Base-by-base conservation (phyloP, 208 protist species). In the Leishmania guyanensis region DNA sequence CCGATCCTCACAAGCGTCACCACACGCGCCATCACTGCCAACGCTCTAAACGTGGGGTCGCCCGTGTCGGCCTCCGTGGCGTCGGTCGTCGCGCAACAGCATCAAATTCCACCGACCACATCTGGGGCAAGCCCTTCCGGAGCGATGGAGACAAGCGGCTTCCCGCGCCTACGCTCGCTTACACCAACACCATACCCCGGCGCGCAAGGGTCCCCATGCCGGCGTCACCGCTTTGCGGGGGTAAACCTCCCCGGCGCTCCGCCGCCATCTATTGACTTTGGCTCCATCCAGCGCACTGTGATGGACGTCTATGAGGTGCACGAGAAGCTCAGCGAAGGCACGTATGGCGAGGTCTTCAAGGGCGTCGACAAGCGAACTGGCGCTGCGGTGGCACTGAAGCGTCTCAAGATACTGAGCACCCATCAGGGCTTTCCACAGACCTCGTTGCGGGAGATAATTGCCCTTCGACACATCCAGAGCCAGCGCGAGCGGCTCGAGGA, bases 291-390 rank as follows among this genome's bases (percentile, higher is more conserved):
- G 78, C 84, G 80, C 53, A 87, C 82, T 75, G 86, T 96, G 58
- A 82, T 91, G 77, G 88, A 91, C 17, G 80, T 88, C 72, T 98
- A 98, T 82, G 81, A 85, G 12, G 78, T 94, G 26, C 70, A 91
- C 29, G 84, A 95, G 64, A 97, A 98, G 82, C 92, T 99, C 29
- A 98, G 97, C 83, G 98, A 99, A 80, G 99, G 99, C 58, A 98
- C 98, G 46, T 99, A 99, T 85, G 99, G 99, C 70, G 96, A 98
- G 70, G 99, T 99, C 5, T 99, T 97, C 86, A 81, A 90, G 60
- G 93, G 92, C 36, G 84, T 81, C 36, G 84, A 89, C 71, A 85
- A 86, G 75, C 75, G 76, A 56, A 92, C 88, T 66, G 87, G 86
- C 46, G 91, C 88, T 36, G 46, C 56, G 33, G 94, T 97, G 62